These are phyloP conservation scores for Vanderwaltozyma polyspora DNA, from an alignment of 805 yeast species.

Conservation along the genomic window DNA sequence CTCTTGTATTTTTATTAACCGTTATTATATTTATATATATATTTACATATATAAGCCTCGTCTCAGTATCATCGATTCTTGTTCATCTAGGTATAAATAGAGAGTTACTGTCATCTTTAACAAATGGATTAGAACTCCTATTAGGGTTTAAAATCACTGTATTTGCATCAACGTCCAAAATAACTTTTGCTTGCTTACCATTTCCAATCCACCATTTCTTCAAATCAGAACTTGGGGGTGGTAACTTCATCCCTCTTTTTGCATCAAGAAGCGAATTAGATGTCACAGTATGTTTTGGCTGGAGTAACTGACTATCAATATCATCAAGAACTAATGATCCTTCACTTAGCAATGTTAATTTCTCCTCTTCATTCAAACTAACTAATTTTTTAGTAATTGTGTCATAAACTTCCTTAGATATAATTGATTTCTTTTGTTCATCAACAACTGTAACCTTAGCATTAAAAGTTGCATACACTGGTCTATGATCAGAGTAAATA, in stretches of 20 bases:
- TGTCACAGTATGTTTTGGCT: neutral
- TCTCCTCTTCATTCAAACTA: conserved; percentile 30
- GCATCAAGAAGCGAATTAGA: conserved; percentile 5
- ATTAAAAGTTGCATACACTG: conserved; percentile 64
- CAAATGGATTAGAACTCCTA: conserved; percentile 65
- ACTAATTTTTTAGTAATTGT: conserved; percentile 37
- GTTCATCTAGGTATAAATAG: conserved; percentile 18
- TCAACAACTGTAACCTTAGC: conserved; percentile 58
- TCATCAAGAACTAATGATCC: conserved; percentile 20
- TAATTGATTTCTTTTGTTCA: conserved; percentile 37
- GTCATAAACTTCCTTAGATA: conserved; percentile 49
- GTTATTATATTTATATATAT: too few relatives aligned
- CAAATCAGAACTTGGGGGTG: conserved; percentile 80
- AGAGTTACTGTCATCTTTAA: conserved; percentile 35
- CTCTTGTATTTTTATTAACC: too few relatives aligned
- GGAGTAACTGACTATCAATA: conserved; percentile 14
- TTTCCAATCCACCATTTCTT: conserved; percentile 89
- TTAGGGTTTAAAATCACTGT: conserved; percentile 55
- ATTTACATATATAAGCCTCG: too few relatives aligned
- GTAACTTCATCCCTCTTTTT: conserved; percentile 34
- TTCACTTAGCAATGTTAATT: conserved; percentile 30
- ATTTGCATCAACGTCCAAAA: conserved; percentile 30
- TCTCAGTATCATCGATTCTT: too few relatives aligned
- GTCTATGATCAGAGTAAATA: conserved; percentile 78
- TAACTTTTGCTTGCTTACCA: conserved; percentile 63